phyloP scores from a whole-genome alignment of 768 basidiomycete genomes.

The Mrakia frigida region DNA sequence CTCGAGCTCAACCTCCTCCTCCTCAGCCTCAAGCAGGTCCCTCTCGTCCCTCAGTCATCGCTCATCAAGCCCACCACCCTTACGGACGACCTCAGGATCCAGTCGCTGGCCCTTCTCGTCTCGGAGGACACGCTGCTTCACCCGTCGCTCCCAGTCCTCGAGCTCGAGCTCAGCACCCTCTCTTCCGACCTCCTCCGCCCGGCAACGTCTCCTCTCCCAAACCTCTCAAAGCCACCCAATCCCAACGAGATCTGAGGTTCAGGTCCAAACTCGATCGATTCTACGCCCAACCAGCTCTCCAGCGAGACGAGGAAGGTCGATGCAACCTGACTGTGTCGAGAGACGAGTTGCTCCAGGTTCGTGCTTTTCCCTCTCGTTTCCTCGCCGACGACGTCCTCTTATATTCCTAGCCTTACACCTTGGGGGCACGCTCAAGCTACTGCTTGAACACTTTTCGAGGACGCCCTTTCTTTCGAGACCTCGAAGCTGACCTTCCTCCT shows the following conservation, averaged over 20 bases:
- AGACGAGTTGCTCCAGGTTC: conserved; percentile 1
- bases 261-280: neutral
- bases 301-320: conserved; percentile 15
- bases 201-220: neutral
- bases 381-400: too few relatives aligned
- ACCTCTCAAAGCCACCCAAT: neutral
- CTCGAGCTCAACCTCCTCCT: neutral
- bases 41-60: neutral
- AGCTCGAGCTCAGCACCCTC: neutral
- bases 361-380: too few relatives aligned
- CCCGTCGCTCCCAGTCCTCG: neutral
- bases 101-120: neutral
- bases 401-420: too few relatives aligned
- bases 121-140: neutral
- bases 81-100: neutral
- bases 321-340: conserved; percentile 1
- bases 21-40: neutral
- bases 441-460: too few relatives aligned
- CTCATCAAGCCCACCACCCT: neutral
- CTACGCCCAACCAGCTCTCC: neutral
- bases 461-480: too few relatives aligned
- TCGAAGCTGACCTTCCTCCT: too few relatives aligned
- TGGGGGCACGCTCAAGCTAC: too few relatives aligned
- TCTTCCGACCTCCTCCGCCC: too few relatives aligned
- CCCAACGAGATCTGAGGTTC: neutral